Percentiles rank a stretch among this genome's conserved stretches.
Conservation (phyloP, 2,329 filamentous ascomycete species). For the Metarhizium rileyi region DNA sequence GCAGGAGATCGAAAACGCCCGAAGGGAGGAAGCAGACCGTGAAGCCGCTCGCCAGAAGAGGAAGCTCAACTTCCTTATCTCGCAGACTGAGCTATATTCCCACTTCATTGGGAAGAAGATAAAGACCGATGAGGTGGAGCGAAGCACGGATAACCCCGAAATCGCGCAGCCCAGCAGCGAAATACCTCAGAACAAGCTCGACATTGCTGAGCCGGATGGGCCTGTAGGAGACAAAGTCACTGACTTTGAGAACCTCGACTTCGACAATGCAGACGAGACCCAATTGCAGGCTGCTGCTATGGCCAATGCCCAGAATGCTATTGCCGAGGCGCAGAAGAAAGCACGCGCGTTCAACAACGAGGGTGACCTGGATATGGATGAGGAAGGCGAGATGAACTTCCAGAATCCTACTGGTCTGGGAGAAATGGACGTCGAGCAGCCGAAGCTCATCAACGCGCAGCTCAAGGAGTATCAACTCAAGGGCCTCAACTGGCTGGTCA, state of each 20-base stretch:
- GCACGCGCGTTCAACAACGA: slow-evolving; percentile 85
- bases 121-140: slow-evolving; percentile 90
- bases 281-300: slow-evolving; percentile 73
- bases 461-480: slow-evolving; percentile 99
- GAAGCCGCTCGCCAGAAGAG: slow-evolving; percentile 96
- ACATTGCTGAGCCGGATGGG: slow-evolving; percentile 44
- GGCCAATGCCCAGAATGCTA: slow-evolving; percentile 92
- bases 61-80: slow-evolving; percentile 98
- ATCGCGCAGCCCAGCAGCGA: slow-evolving; percentile 44
- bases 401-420: slow-evolving; percentile 95
- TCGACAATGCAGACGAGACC: slow-evolving; percentile 88
- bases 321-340: slow-evolving; percentile 87
- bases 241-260: slow-evolving; percentile 88
- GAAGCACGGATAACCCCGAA: slow-evolving; percentile 74
- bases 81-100: slow-evolving; percentile 95
- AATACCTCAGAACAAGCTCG: slow-evolving; percentile 31
- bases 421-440: slow-evolving; percentile 88
- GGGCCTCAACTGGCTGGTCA: slow-evolving; percentile 98
- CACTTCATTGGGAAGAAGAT: slow-evolving; percentile 99
- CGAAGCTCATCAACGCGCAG: slow-evolving; percentile 84
- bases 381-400: slow-evolving; percentile 98
- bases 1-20: slow-evolving; percentile 91
- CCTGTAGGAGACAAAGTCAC: slow-evolving; percentile 64
- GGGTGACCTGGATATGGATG: slow-evolving; percentile 55
- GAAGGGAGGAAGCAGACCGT: slow-evolving; percentile 92